Conservation (phyloP, 73 alveolate species). For the Uronychia setigera region DNA sequence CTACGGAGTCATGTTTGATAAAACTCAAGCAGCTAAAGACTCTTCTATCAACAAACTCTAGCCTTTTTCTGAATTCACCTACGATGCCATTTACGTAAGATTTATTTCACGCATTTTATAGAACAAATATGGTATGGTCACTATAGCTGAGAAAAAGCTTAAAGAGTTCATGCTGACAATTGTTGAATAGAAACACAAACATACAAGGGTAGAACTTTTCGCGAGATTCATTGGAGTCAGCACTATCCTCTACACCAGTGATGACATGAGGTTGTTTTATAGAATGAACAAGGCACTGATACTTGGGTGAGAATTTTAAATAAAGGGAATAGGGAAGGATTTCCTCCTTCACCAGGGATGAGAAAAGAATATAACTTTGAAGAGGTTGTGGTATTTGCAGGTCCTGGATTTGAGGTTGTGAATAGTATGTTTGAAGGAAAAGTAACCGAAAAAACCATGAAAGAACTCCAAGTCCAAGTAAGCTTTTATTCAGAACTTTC, state of each 20-base stretch:
- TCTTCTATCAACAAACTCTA: neutral
- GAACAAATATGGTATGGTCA: neutral
- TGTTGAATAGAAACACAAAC: neutral
- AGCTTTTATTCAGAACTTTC: neutral
- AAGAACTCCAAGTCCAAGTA: neutral
- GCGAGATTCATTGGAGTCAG: neutral
- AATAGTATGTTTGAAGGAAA: neutral
- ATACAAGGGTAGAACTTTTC: neutral
- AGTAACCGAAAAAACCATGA: neutral
- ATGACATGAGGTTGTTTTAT: neutral
- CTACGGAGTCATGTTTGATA: neutral
- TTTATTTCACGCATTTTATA: neutral
- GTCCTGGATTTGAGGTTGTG: neutral
- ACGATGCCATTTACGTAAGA: neutral
- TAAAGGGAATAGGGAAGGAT: neutral
- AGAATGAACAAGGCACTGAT: neutral
- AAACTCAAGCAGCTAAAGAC: neutral
- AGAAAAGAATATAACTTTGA: neutral
- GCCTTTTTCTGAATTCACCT: neutral
- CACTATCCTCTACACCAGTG: neutral
- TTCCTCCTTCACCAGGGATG: neutral
- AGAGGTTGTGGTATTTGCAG: neutral
- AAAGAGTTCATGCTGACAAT: neutral
- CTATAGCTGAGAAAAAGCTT: neutral
- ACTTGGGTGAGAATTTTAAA: neutral